Conservation (phyloP, 2,329 filamentous ascomycete species). For the Lasiodiplodia citricola region DNA sequence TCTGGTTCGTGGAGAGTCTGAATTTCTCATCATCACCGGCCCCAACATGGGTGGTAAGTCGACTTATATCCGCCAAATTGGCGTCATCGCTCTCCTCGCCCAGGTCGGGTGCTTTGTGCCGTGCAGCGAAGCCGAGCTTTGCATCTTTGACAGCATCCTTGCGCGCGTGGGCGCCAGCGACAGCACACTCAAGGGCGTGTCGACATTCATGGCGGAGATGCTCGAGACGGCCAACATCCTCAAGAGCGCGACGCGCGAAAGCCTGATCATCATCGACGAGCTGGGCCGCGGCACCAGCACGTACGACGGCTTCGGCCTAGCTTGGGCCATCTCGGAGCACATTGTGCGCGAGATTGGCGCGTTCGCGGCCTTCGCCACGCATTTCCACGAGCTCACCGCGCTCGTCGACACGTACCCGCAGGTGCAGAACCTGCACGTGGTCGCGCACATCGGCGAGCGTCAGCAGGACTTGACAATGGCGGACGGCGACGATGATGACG, state of each 20-base stretch:
- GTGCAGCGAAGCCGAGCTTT: constrained; percentile 86
- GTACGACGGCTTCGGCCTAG: constrained; percentile 97
- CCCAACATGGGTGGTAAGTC: constrained; percentile 99
- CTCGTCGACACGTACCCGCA: constrained; percentile 84
- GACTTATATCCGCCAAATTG: constrained; percentile 96
- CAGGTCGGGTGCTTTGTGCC: constrained; percentile 97
- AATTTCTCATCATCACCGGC: constrained; percentile 95
- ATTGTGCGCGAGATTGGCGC: constrained; percentile 95
- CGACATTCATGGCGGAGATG: constrained; percentile 99
- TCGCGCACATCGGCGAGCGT: constrained; percentile 78
- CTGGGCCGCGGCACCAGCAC: constrained; percentile 95
- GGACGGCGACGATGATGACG: constrained; percentile 48
- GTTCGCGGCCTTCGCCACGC: constrained; percentile 93
- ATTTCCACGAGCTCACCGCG: constrained; percentile 97
- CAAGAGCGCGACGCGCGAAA: constrained; percentile 93
- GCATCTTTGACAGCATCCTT: constrained; percentile 95
- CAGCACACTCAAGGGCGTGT: constrained; percentile 95
- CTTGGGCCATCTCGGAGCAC: constrained; percentile 98
- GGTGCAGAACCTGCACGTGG: constrained; percentile 92
- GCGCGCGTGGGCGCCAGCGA: constrained; percentile 95
- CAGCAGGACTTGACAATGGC: constrained; percentile 39
- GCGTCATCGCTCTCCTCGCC: constrained; percentile 95
- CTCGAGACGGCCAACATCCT: constrained; percentile 98
- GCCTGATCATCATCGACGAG: constrained; percentile 97
- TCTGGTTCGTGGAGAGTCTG: constrained; percentile 76